Base-by-base conservation (phyloP, 140 eudicot species). In the Bidens hawaiensis region DNA sequence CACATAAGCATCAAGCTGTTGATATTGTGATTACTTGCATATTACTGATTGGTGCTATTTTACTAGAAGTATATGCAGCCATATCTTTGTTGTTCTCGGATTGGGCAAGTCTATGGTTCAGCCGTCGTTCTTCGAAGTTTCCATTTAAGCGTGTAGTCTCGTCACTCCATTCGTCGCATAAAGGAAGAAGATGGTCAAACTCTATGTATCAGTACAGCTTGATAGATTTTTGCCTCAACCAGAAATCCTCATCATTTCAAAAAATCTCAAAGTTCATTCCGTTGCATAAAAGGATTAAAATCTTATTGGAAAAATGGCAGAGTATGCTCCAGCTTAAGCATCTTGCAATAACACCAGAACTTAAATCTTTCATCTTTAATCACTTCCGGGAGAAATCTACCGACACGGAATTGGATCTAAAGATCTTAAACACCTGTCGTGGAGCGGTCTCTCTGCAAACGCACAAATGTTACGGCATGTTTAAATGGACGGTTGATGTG, bases 201-300 rank as follows among this genome's bases (percentile, higher is more conserved):
- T 54, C 78, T 25, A 65, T 81, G 75, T 71, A 54, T 38, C 87
- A 81, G 30, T 70, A 73, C 78, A 73, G 71, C 51, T 49, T 81
- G 38, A 15, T 81, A 31, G 68, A 31, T 4, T 54, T 48, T 36
- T 77, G 81, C 46, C 45, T 78, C 16, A 41, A 41, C 31, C 59
- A 67, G 3, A 67, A 67, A 38, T 52, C 64, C 21, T 40, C 55
- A 22, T 3, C 14, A 14, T 60, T 47, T 18, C 57, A 40, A 28
- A 6, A 60, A 59, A 43, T 60, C 57, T 18, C 28, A 16, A 73
- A 16, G 42, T 26, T 34, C 43, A 33, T 65, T 11, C 67, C 64
- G 14, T 18, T 57, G 23, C 45, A 52, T 60, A 51, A 4, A 60
- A 52, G 23, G 69, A 47, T 67, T 12, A 31, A 30, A 8, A 67